These are phyloP conservation scores for Zygosaccharomyces sapae DNA, from an alignment of 1,139 yeast genomes.

Conservation along the genomic window DNA sequence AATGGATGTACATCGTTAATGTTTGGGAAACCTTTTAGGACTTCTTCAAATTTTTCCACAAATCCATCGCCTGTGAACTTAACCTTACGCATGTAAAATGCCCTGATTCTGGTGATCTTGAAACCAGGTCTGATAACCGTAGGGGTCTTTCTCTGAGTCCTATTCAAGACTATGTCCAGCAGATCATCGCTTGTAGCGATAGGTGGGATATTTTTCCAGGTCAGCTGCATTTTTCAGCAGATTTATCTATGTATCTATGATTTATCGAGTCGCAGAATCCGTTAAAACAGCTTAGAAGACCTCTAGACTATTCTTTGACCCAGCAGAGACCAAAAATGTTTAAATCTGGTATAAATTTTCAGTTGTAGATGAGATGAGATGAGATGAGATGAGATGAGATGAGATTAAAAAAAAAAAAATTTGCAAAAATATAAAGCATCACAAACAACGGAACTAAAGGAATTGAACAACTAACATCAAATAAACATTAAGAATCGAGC, in stretches of 20 bases:
- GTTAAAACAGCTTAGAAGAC: neutral
- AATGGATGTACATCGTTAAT: conserved; percentile 97
- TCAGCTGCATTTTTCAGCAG: conserved; percentile 72
- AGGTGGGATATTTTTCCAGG: conserved; percentile 97
- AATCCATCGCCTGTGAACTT: conserved; percentile 95
- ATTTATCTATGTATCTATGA: conserved; percentile 3
- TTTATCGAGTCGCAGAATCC: conserved; percentile 1
- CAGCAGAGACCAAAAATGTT: neutral
- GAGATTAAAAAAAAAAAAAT: conserved; percentile 15
- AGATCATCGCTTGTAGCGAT: conserved; percentile 89
- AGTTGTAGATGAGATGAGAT: conserved; percentile 25
- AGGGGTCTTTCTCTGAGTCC: conserved; percentile 98
- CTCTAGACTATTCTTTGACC: neutral
- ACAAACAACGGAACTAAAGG: conserved; percentile 5
- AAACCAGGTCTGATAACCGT: conserved; percentile 97
- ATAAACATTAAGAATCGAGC: neutral
- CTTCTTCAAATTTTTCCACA: conserved; percentile 81
- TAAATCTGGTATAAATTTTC: neutral
- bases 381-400: conserved; percentile 23
- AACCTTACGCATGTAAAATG: conserved; percentile 98
- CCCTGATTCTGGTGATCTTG: conserved; percentile 90
- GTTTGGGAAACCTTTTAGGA: conserved; percentile 87
- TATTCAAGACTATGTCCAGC: conserved; percentile 92
- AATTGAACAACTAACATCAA: neutral
- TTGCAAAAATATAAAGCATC: neutral